Percentiles rank a stretch among this genome's conserved stretches.
Conservation (phyloP, 768 basidiomycete genomes). For the Lactifluus piperatus region DNA sequence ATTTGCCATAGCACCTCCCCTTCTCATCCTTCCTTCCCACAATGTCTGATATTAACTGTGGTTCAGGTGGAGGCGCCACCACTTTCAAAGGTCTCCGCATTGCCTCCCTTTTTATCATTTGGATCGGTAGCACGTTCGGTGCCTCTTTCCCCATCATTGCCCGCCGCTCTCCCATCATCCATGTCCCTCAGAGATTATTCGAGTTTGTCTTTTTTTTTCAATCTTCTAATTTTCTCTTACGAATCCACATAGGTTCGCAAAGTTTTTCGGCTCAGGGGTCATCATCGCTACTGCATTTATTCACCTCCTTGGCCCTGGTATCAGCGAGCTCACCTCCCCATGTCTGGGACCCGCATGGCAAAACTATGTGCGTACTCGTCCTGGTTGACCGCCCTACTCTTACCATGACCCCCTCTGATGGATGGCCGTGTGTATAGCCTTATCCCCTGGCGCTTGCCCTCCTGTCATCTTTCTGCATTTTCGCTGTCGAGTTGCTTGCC, state of each 20-base stretch:
- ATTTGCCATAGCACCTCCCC: background rate
- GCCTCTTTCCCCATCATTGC: constrained; percentile 68
- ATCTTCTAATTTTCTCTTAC: background rate
- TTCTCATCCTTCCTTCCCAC: background rate
- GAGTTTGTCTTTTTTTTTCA: constrained; percentile 41
- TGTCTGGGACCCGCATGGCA: constrained; percentile 69
- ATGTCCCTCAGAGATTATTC: constrained; percentile 52
- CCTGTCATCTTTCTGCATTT: constrained; percentile 73
- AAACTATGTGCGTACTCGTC: constrained; percentile 50
- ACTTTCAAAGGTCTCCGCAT: constrained; percentile 47
- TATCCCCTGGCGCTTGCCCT: constrained; percentile 79
- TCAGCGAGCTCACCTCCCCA: constrained; percentile 56
- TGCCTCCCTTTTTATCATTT: constrained; percentile 68
- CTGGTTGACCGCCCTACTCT: background rate
- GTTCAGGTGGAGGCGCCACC: constrained; percentile 43
- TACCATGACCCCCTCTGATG: background rate
- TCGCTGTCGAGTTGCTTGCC: constrained; percentile 77
- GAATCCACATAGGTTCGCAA: constrained; percentile 6
- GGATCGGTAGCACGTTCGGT: constrained; percentile 48
- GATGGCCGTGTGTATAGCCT: constrained; percentile 44
- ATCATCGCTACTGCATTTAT: constrained; percentile 15
- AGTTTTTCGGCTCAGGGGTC: constrained; percentile 17
- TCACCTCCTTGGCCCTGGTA: constrained; percentile 48
- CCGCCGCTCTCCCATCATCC: constrained; percentile 40
- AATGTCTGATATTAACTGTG: constrained; percentile 31